phyloP scores from a whole-genome alignment of 257 asterid genomes.

The Echium plantagineum region DNA sequence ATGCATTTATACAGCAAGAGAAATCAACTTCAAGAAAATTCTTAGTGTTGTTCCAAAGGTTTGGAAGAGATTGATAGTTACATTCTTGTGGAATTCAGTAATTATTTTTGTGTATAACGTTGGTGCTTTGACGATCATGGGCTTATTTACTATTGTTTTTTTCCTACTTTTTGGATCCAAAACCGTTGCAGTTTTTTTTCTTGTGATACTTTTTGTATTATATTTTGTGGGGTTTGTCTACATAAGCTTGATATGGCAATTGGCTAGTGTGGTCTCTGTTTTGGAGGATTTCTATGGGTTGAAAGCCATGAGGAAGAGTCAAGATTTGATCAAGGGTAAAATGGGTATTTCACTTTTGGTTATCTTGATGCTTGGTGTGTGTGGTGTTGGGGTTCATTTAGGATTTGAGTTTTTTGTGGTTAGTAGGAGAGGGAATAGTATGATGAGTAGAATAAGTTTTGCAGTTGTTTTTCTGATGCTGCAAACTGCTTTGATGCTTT shows the following conservation, averaged over 20 bases:
- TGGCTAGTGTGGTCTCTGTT: slow-evolving; percentile 54
- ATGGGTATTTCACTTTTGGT: slow-evolving; percentile 19
- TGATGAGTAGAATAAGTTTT: slow-evolving; percentile 14
- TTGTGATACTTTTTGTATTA: slow-evolving; percentile 13
- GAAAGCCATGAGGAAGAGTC: slow-evolving; percentile 44
- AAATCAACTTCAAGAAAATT: slow-evolving; percentile 30
- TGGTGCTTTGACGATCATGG: slow-evolving; percentile 9
- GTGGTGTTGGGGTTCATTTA: slow-evolving; percentile 10
- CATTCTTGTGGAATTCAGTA: slow-evolving; percentile 31
- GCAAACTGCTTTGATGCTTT: slow-evolving; percentile 23
- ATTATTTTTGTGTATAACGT: slow-evolving; percentile 26
- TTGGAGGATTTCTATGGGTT: slow-evolving; percentile 48
- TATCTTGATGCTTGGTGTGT: slow-evolving; percentile 24
- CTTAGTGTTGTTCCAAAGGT: slow-evolving; percentile 51
- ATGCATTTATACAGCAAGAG: slow-evolving; percentile 31
- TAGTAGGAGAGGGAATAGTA: slow-evolving; percentile 10
- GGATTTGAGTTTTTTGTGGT: slow-evolving; percentile 19
- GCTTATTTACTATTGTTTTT: slow-evolving; percentile 1
- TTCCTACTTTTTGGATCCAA: background rate
- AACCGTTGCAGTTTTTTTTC: background rate
- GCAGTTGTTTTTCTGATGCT: slow-evolving; percentile 31
- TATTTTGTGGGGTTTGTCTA: slow-evolving; percentile 33
- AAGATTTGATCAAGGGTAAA: slow-evolving; percentile 44
- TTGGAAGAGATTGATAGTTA: slow-evolving; percentile 49
- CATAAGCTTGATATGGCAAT: slow-evolving; percentile 42